Base-by-base conservation (phyloP, 768 basidiomycete genomes). In the Tylopilus subfusipes region DNA sequence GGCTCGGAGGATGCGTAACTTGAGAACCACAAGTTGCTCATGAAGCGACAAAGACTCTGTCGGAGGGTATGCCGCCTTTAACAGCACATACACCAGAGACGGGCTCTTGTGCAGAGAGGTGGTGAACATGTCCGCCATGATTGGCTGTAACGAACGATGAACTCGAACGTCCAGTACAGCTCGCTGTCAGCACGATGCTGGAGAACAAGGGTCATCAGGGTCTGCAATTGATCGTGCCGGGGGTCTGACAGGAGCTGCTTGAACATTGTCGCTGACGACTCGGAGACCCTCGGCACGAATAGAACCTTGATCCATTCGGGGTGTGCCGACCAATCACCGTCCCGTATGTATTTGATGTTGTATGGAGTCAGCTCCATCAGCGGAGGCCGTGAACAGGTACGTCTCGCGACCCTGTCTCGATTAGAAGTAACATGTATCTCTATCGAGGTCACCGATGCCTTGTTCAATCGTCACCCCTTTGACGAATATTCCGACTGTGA, bases 341-440 rank as follows among this genome's bases (percentile, higher is more conserved):
- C 71, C 16, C 68, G 58, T 14, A 80, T 59, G 25, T 73, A 73
- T 36, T 76, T 78, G 42, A 74, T 50, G 14, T 65, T 67, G 50
- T 82, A 82, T 5, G 79, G 67, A 2, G 60, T 55, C 18, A 73
- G 69, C 46, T 73, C 72, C 43, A 1, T 55, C 5, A 31, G 46
- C 9, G 21, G 51, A 44, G 18, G 24, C 2, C 9, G 3, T 11
- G 12, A 10, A 42, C 50, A 29, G 16, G 10, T 14, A 4, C 10
- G 19, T 69, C 80, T 62, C 63, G 84, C 82, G 3, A 84, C 72
- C 11, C 82, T 78, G 64, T 86, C 85, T 13, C 84, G 72, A 62
- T 86, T 85, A 0, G 85, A 86, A 11, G 86, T 79, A 5, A 87
- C 85, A 62, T 86, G 85, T 9, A 86, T 75, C 56, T 87, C 85